These are phyloP conservation scores for Cicer chorassanicum DNA, from an alignment of 306 rosid species.

Conservation along the genomic window DNA sequence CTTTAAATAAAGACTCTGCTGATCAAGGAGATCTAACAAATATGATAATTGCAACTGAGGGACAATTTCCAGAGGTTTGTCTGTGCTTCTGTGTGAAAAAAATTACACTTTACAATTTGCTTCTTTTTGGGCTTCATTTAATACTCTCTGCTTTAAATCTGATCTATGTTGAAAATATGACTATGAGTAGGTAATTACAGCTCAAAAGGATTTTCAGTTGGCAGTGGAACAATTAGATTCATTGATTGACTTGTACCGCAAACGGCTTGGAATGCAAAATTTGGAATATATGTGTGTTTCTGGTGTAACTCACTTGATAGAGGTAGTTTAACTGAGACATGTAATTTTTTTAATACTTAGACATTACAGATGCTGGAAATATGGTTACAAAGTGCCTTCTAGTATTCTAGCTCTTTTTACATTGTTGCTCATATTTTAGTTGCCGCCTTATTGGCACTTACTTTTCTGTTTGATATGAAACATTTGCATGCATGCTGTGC, in stretches of 20 bases:
- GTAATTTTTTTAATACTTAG: slow-evolving; percentile 14
- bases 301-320: slow-evolving; percentile 88
- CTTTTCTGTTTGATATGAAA: slow-evolving; percentile 30
- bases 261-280: slow-evolving; percentile 65
- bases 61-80: slow-evolving; percentile 78
- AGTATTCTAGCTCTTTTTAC: slow-evolving; percentile 17
- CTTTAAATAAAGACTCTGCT: slow-evolving; percentile 79
- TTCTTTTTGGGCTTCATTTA: slow-evolving; percentile 29
- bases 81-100: slow-evolving; percentile 26
- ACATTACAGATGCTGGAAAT: slow-evolving; percentile 32
- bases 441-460: slow-evolving; percentile 13
- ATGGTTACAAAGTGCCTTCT: slow-evolving; percentile 13
- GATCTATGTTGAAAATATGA: slow-evolving; percentile 33
- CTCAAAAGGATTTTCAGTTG: slow-evolving; percentile 66
- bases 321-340: slow-evolving; percentile 59
- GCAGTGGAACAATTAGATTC: slow-evolving; percentile 71
- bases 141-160: slow-evolving; percentile 17
- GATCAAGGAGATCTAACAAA: slow-evolving; percentile 72
- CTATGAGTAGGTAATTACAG: slow-evolving; percentile 60
- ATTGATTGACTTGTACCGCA: slow-evolving; percentile 69
- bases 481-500: slow-evolving; percentile 19
- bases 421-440: not conserved
- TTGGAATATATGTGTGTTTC: slow-evolving; percentile 81
- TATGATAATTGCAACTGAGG: slow-evolving; percentile 61
- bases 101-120: slow-evolving; percentile 29